Conservation (phyloP, 106 monocot genomes). For the Acorus gramineus region DNA sequence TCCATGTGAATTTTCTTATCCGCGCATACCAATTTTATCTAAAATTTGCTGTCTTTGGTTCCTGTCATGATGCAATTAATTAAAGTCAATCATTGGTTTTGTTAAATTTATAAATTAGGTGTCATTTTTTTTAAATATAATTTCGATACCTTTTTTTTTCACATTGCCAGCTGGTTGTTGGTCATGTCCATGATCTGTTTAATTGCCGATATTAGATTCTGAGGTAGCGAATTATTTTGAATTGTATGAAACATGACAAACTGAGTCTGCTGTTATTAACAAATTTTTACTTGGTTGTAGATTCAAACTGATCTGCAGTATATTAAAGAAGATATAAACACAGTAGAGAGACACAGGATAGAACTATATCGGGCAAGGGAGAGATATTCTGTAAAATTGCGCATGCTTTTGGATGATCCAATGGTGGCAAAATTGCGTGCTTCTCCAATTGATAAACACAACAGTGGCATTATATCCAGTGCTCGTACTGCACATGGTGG, state of each 20-base stretch:
- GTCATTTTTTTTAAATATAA: no score
- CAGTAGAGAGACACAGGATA: conserved; percentile 74
- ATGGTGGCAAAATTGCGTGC: conserved; percentile 43
- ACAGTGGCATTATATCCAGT: conserved; percentile 33
- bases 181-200: no score
- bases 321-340: conserved; percentile 90
- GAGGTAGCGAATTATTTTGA: no score
- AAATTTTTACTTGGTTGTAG: conserved; percentile 19
- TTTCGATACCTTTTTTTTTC: no score
- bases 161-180: no score
- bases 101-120: no score
- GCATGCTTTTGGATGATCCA: conserved; percentile 75
- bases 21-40: neutral
- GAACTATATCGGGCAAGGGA: conserved; percentile 83
- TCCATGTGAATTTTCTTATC: neutral
- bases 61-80: no score
- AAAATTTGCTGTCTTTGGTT: neutral
- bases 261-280: neutral
- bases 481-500: conserved; percentile 41
- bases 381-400: conserved; percentile 83
- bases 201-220: no score
- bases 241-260: no score
- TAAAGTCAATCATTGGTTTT: no score
- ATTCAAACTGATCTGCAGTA: conserved; percentile 92
- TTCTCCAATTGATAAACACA: conserved; percentile 46